phyloP scores from a whole-genome alignment of 139 green algal species.

The Coelastrella sp. region DNA sequence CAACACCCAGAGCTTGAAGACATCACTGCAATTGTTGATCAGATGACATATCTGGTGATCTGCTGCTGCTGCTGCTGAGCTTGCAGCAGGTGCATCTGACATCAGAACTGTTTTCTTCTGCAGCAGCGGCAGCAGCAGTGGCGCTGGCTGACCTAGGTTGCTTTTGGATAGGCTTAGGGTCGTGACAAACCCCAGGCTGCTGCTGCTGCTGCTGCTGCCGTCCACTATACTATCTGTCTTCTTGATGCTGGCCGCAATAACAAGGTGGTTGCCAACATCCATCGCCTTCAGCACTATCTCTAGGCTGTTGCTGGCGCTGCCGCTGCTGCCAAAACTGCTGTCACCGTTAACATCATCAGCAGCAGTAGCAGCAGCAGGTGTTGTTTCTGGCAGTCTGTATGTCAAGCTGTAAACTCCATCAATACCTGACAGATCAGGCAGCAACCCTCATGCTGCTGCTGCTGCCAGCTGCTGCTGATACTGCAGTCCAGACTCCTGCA shows the following conservation, averaged over 20 bases:
- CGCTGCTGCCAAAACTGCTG: too few relatives aligned
- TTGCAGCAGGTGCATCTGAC: background rate
- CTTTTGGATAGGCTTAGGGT: constrained; percentile 13
- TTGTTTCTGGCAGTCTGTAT: too few relatives aligned
- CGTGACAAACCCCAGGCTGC: background rate
- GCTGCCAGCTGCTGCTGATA: too few relatives aligned
- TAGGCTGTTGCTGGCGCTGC: background rate
- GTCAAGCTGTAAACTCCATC: too few relatives aligned
- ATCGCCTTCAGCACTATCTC: background rate
- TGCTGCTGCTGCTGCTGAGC: background rate
- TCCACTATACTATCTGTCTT: background rate
- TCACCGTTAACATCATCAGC: background rate
- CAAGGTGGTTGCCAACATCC: constrained; percentile 14
- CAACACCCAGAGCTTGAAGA: background rate
- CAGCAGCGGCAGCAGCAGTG: background rate
- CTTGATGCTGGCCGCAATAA: background rate
- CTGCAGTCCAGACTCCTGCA: too few relatives aligned
- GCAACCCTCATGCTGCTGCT: too few relatives aligned
- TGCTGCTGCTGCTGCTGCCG: background rate
- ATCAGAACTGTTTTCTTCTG: background rate
- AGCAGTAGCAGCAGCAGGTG: too few relatives aligned
- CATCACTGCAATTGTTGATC: background rate
- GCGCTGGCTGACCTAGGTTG: background rate
- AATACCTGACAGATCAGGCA: too few relatives aligned
- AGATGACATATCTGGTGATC: background rate